phyloP scores from a whole-genome alignment of 768 basidiomycete genomes.

The Trametes gibbosa region DNA sequence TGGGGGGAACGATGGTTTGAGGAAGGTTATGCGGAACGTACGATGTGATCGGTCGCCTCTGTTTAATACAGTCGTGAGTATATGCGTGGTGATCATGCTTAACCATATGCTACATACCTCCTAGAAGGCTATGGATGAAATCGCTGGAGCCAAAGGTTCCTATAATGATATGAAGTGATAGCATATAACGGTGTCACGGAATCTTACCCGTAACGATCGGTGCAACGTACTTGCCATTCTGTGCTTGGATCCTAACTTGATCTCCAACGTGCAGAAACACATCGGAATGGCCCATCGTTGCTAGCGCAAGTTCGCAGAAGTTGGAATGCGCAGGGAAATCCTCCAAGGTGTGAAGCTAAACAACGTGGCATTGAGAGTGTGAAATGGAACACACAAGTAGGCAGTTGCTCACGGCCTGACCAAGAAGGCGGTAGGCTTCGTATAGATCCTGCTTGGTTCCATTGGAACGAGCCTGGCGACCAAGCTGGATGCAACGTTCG shows the following conservation, averaged over 20 bases:
- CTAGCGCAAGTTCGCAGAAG: constrained; percentile 82
- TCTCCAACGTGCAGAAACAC: constrained; percentile 90
- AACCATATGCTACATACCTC: constrained; percentile 44
- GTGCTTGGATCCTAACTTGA: constrained; percentile 68
- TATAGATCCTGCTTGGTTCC: constrained; percentile 68
- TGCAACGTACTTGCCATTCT: constrained; percentile 70
- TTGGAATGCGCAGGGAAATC: constrained; percentile 90
- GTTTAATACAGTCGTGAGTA: background rate
- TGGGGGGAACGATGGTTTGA: background rate
- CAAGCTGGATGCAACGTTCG: constrained; percentile 75
- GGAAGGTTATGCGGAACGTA: constrained; percentile 27
- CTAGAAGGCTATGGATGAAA: constrained; percentile 74
- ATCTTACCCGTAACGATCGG: constrained; percentile 74
- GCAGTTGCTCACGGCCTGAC: constrained; percentile 49
- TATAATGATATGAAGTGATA: constrained; percentile 12
- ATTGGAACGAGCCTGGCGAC: constrained; percentile 57
- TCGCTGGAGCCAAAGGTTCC: constrained; percentile 79
- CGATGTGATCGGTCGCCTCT: constrained; percentile 66
- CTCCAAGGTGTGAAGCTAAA: constrained; percentile 74
- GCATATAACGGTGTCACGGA: background rate
- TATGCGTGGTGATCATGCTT: background rate
- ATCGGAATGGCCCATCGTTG: constrained; percentile 66
- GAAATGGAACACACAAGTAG: no score
- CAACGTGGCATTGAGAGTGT: background rate
- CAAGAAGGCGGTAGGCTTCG: constrained; percentile 79